phyloP scores from a whole-genome alignment of 495 filamentous ascomycete species.

The Margaritispora aquatica region DNA sequence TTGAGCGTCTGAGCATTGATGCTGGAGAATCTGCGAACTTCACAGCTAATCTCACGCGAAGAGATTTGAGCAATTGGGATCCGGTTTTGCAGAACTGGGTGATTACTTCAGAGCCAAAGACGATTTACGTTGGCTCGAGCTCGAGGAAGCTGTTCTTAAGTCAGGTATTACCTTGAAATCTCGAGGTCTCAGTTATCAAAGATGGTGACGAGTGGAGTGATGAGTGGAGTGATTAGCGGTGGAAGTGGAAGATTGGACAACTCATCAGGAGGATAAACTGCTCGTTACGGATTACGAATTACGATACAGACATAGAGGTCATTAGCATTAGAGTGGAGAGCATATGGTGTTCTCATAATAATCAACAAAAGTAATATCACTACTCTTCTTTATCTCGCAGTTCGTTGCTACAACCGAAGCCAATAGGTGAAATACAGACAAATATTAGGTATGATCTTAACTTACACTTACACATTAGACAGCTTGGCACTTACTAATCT shows the following conservation, averaged over 20 bases:
- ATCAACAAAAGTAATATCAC: not conserved
- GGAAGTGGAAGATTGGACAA: not conserved
- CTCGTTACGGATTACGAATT: not conserved
- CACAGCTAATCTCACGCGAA: conserved; percentile 60
- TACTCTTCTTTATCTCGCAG: no score
- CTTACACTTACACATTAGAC: no score
- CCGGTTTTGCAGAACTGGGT: conserved; percentile 79
- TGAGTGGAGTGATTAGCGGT: not conserved
- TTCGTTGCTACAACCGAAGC: no score
- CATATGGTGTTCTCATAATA: not conserved
- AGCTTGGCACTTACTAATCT: no score
- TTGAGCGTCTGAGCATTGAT: conserved; percentile 71
- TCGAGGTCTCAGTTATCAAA: not conserved
- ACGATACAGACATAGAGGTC: not conserved
- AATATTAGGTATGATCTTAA: no score
- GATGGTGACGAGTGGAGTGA: not conserved
- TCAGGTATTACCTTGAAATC: conserved; percentile 4
- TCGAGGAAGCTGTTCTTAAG: conserved; percentile 22
- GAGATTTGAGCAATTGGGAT: conserved; percentile 92
- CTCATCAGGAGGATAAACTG: not conserved
- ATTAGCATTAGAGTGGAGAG: not conserved
- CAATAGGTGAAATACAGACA: no score
- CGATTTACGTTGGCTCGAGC: conserved; percentile 52
- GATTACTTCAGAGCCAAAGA: conserved; percentile 65
- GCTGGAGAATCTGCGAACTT: conserved; percentile 64